Evolutionary conservation across 257 asterid species (phyloP).

Genomic region (Leptodermis oblonga): DNA sequence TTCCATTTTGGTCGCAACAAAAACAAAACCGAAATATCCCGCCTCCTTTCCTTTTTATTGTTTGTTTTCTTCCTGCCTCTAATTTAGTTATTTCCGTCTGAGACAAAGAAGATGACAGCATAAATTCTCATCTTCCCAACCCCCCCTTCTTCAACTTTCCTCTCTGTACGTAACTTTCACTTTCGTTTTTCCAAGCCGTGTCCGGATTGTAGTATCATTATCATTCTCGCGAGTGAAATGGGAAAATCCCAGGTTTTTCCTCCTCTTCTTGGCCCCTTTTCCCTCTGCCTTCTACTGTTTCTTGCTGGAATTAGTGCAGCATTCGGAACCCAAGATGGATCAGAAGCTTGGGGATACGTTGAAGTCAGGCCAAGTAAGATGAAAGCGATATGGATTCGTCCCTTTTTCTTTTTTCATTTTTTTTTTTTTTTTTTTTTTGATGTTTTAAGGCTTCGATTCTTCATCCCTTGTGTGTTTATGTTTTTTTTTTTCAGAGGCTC

Average conservation of each 20-base stretch:
- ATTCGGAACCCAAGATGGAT: conserved; percentile 53
- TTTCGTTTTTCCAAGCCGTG: too few relatives aligned
- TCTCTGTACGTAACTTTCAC: too few relatives aligned
- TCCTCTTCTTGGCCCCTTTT: conserved; percentile 22
- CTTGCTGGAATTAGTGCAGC: conserved; percentile 33
- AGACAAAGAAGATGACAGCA: neutral
- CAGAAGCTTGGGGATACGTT: conserved; percentile 94
- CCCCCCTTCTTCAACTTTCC: conserved; percentile 8
- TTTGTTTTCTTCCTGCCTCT: neutral
- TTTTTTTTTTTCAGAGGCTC: conserved; percentile 58
- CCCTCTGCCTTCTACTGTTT: conserved; percentile 26
- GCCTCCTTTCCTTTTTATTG: neutral
- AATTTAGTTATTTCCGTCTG: conserved; percentile 6
- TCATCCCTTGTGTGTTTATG: conserved; percentile 3
- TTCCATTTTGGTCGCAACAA: too few relatives aligned
- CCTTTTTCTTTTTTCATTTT: neutral
- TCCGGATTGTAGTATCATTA: too few relatives aligned
- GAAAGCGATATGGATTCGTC: neutral
- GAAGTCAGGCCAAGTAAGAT: conserved; percentile 87
- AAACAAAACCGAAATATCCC: too few relatives aligned
- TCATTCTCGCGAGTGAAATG: conserved; percentile 26
- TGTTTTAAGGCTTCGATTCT: neutral
- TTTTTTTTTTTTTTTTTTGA: neutral
- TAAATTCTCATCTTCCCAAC: neutral
- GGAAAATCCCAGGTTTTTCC: conserved; percentile 32